These are phyloP conservation scores for Fragosphaeria purpurea DNA, from an alignment of 2,329 filamentous ascomycete species.

Conservation along the genomic window DNA sequence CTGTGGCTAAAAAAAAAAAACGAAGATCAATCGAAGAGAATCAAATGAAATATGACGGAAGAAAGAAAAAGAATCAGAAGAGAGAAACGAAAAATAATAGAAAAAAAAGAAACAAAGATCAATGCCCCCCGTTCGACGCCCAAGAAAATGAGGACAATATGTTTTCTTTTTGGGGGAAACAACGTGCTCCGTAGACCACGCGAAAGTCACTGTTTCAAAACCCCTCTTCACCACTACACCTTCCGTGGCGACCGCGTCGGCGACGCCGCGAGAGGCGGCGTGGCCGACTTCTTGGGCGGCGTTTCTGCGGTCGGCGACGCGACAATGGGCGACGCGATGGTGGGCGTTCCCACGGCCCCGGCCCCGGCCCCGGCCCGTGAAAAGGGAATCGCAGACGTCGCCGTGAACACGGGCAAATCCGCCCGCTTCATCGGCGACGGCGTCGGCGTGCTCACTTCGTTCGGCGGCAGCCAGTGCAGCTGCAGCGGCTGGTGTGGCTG, in stretches of 20 bases:
- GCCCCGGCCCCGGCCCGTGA: slow-evolving; percentile 14
- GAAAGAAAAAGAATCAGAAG: neutral
- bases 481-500: slow-evolving; percentile 27
- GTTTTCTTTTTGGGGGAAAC: no score
- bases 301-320: neutral
- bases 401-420: slow-evolving; percentile 28
- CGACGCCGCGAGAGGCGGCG: neutral
- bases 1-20: neutral
- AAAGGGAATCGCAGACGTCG: slow-evolving; percentile 40
- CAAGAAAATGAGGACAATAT: no score
- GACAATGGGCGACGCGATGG: neutral
- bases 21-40: neutral
- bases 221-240: neutral
- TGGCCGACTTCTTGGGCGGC: neutral
- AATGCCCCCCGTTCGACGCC: neutral
- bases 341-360: neutral
- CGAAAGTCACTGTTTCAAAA: no score
- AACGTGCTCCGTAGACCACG: no score
- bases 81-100: neutral
- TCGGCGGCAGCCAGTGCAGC: slow-evolving; percentile 43
- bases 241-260: slow-evolving; percentile 1
- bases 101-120: neutral
- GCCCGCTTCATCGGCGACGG: slow-evolving; percentile 26
- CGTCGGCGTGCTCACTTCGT: slow-evolving; percentile 20
- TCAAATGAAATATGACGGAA: neutral